Percentiles rank a stretch among this genome's conserved stretches.
Conservation (phyloP, 2,329 filamentous ascomycete genomes). For the Cercospora beticola region DNA sequence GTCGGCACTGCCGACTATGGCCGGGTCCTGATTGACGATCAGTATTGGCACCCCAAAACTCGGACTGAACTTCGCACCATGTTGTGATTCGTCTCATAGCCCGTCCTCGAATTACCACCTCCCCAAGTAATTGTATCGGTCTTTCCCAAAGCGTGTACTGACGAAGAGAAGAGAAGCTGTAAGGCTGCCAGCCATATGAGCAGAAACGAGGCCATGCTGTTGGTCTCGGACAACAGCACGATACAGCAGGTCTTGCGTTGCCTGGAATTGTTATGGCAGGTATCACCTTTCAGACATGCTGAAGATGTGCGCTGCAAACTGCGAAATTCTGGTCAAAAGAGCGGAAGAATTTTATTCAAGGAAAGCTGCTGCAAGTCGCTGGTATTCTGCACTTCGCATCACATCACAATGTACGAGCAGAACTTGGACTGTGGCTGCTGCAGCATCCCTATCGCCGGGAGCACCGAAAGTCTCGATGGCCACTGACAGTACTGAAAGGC, state of each 20-base stretch:
- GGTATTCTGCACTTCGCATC: not conserved
- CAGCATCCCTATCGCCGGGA: not conserved
- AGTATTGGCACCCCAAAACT: not conserved
- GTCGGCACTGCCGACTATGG: slow-evolving; percentile 1
- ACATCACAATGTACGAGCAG: not conserved
- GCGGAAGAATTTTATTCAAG: not conserved
- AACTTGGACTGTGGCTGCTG: not conserved
- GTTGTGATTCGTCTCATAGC: slow-evolving; percentile 15
- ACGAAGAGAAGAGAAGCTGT: not conserved
- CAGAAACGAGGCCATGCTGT: not conserved
- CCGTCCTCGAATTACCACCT: slow-evolving; percentile 11
- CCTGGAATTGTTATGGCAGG: not conserved
- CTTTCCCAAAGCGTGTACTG: slow-evolving; percentile 1
- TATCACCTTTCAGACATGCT: not conserved
- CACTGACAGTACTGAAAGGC: not conserved
- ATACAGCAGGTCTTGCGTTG: not conserved
- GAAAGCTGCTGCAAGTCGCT: not conserved
- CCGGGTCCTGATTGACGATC: not conserved
- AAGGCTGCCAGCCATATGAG: not conserved
- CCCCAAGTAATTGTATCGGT: slow-evolving; percentile 18
- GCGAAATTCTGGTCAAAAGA: not conserved
- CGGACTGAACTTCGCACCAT: not conserved
- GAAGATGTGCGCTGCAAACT: not conserved
- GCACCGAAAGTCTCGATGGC: not conserved
- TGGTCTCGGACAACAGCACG: not conserved